A percentile compares a stretch with the other conserved stretches of the same genome.
These are phyloP conservation scores for Eragrostis nindensis DNA, from an alignment of 176 grass and related monocot species.

Conservation along the genomic window DNA sequence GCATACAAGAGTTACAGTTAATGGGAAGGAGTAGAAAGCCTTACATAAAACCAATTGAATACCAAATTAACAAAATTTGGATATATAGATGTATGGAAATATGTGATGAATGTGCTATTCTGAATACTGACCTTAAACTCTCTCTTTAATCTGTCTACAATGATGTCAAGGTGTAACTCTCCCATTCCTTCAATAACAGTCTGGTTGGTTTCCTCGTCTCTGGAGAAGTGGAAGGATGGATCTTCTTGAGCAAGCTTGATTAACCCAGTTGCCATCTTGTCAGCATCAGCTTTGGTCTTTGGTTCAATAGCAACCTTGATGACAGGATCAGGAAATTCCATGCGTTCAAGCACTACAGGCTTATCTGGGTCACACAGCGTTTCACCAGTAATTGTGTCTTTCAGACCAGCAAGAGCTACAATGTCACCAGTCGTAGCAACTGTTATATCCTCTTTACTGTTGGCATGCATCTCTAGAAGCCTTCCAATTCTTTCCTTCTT, in stretches of 20 bases:
- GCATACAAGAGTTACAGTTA: slow-evolving; percentile 15
- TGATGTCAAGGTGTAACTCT: slow-evolving; percentile 98
- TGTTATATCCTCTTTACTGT: slow-evolving; percentile 94
- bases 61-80: slow-evolving; percentile 3
- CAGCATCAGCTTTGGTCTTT: slow-evolving; percentile 95
- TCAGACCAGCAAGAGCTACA: slow-evolving; percentile 92
- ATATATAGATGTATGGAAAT: slow-evolving; percentile 21
- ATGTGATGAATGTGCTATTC: background rate
- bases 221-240: slow-evolving; percentile 98
- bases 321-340: slow-evolving; percentile 99
- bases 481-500: slow-evolving; percentile 97
- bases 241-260: slow-evolving; percentile 97
- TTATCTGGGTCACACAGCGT: slow-evolving; percentile 85
- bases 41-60: background rate
- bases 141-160: slow-evolving; percentile 89
- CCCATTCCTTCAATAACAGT: slow-evolving; percentile 99
- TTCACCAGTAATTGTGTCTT: slow-evolving; percentile 96
- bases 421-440: slow-evolving; percentile 85
- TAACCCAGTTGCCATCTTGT: slow-evolving; percentile 92
- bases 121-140: slow-evolving; percentile 84
- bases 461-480: slow-evolving; percentile 98
- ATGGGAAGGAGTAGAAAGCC: background rate
- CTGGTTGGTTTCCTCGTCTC: slow-evolving; percentile 97
- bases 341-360: slow-evolving; percentile 88
- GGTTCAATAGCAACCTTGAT: slow-evolving; percentile 99